Percentiles rank a stretch among this genome's conserved stretches.
These are phyloP conservation scores for Tieghemostelium lacteum DNA, from an alignment of 78 protist species.

Conservation along the genomic window DNA sequence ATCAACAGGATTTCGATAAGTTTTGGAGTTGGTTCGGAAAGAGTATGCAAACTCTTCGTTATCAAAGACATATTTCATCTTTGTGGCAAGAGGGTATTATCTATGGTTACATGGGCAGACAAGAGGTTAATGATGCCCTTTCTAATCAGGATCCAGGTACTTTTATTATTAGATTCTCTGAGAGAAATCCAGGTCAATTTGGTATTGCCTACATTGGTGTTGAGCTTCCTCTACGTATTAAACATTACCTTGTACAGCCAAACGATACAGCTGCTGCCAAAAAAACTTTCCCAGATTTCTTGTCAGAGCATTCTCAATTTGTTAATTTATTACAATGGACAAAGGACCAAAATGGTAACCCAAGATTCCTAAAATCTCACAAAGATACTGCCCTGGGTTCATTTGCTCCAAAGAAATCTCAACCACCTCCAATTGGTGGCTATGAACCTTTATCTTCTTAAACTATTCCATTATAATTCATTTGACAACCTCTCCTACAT, in stretches of 20 bases:
- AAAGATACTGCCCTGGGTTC: conserved; percentile 75
- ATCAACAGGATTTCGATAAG: conserved; percentile 75
- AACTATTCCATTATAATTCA: no score
- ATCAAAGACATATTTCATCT: conserved; percentile 75
- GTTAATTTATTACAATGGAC: conserved; percentile 72
- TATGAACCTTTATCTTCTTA: conserved; percentile 78
- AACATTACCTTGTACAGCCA: conserved; percentile 78
- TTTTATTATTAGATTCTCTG: conserved; percentile 75
- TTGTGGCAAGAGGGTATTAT: conserved; percentile 84
- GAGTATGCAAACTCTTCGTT: conserved; percentile 72
- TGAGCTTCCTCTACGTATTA: conserved; percentile 66
- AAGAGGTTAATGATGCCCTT: conserved; percentile 78
- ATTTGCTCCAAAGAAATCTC: conserved; percentile 66
- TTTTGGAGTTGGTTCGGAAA: conserved; percentile 85
- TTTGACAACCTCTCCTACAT: no score
- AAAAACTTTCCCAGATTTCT: conserved; percentile 82
- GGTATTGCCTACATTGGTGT: conserved; percentile 80
- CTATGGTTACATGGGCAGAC: conserved; percentile 81
- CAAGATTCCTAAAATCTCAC: conserved; percentile 71
- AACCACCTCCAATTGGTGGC: conserved; percentile 69
- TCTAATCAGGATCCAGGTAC: conserved; percentile 74
- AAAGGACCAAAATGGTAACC: conserved; percentile 48
- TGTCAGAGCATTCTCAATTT: conserved; percentile 75
- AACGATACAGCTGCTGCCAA: conserved; percentile 79
- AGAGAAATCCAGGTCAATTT: conserved; percentile 80